Conservation (phyloP, 2,329 filamentous ascomycete genomes). For the Fusarium sp. region DNA sequence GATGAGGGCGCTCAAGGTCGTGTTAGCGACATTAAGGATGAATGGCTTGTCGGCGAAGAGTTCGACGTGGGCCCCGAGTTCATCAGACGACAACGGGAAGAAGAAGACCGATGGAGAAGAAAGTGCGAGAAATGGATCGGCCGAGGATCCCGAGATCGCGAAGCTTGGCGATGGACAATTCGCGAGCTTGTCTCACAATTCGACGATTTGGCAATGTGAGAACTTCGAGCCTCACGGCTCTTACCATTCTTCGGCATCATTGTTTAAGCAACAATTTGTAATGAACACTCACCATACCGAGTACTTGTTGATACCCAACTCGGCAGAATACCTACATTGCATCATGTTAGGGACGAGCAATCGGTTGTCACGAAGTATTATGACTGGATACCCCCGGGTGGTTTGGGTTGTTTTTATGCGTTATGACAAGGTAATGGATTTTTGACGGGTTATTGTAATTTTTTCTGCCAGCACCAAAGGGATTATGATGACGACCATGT, state of each 20-base stretch:
- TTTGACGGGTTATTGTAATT: constrained; percentile 11
- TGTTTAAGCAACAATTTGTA: constrained; percentile 41
- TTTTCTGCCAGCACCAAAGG: constrained; percentile 28
- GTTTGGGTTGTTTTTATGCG: constrained; percentile 25
- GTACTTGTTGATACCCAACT: constrained; percentile 40
- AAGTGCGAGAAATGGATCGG: constrained; percentile 89
- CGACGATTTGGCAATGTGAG: constrained; percentile 52
- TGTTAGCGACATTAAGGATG: constrained; percentile 73
- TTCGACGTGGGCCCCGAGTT: constrained; percentile 98
- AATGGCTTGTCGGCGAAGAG: constrained; percentile 92
- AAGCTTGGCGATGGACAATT: constrained; percentile 82
- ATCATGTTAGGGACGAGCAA: constrained; percentile 29
- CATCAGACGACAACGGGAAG: constrained; percentile 85
- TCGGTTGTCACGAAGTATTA: constrained; percentile 31
- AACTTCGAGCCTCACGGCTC: constrained; percentile 16
- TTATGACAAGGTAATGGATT: constrained; percentile 18
- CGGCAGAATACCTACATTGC: constrained; percentile 24
- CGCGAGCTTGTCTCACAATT: constrained; percentile 66
- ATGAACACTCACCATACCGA: constrained; percentile 34
- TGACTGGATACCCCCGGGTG: constrained; percentile 39
- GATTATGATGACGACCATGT: constrained; percentile 41
- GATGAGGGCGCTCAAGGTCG: constrained; percentile 62
- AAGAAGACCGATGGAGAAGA: constrained; percentile 90
- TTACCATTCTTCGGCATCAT: constrained; percentile 34
- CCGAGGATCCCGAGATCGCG: constrained; percentile 64